Percentiles rank a stretch among this genome's conserved stretches.
Evolutionary conservation across 345 rosid species (phyloP).

Genomic region (Ceriops tagal): DNA sequence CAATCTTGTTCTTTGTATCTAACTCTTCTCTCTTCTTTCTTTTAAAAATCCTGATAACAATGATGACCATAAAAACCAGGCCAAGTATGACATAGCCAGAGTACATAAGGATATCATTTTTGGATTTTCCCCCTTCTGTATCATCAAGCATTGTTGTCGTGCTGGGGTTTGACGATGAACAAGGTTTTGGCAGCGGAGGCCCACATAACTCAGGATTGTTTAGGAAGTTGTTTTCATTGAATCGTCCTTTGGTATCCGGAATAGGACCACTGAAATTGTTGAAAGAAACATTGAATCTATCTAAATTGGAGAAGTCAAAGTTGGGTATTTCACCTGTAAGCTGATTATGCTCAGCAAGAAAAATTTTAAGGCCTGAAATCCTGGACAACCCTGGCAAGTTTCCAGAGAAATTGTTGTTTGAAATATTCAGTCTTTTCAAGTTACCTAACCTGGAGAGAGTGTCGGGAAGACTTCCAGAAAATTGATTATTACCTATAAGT

Average conservation of each 20-base stretch:
- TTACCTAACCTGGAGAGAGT: constrained; percentile 34
- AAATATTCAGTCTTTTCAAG: constrained; percentile 44
- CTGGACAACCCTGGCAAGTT: constrained; percentile 35
- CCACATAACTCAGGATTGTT: constrained; percentile 49
- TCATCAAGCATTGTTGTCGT: neutral
- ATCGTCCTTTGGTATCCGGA: constrained; percentile 26
- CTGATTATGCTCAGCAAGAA: constrained; percentile 43
- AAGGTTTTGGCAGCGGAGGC: constrained; percentile 25
- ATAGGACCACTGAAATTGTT: constrained; percentile 45
- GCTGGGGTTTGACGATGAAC: constrained; percentile 4
- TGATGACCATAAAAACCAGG: constrained; percentile 19
- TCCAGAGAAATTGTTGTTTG: constrained; percentile 44
- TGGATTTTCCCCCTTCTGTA: constrained; percentile 3
- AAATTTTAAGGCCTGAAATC: constrained; percentile 37
- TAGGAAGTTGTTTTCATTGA: constrained; percentile 28
- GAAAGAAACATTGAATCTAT: constrained; percentile 50
- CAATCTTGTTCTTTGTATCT: neutral
- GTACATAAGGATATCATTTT: constrained; percentile 32
- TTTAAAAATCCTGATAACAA: constrained; percentile 21
- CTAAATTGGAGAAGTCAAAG: constrained; percentile 43
- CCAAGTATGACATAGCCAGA: constrained; percentile 41
- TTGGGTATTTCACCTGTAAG: constrained; percentile 44
- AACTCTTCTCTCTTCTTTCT: constrained; percentile 18
- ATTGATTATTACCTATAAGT: constrained; percentile 34
- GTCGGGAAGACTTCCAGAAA: constrained; percentile 40